Percentiles rank a stretch among this genome's conserved stretches.
Evolutionary conservation across 345 rosid species (phyloP).

Genomic region (Cardiospermum halicacabum): DNA sequence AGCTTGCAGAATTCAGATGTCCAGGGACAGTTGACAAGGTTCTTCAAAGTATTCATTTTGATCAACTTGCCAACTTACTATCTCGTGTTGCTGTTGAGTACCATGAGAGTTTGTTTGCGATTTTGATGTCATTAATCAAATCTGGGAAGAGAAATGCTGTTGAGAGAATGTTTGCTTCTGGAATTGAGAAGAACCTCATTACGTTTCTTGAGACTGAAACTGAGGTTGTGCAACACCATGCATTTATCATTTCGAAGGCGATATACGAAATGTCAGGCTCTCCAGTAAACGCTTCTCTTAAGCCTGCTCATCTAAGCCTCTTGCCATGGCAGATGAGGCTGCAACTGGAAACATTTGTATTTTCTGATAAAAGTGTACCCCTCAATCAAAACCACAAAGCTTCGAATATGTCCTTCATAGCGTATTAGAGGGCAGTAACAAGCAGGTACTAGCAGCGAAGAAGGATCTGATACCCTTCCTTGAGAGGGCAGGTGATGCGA

Average conservation of each 20-base stretch:
- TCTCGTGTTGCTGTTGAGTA: conserved; percentile 19
- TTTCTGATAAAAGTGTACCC: conserved; percentile 11
- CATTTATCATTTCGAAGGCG: conserved; percentile 27
- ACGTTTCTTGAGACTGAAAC: conserved; percentile 24
- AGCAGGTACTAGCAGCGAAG: conserved; percentile 18
- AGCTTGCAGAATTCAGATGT: conserved; percentile 32
- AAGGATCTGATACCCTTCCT: conserved; percentile 31
- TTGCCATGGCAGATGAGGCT: conserved; percentile 33
- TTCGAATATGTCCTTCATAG: conserved; percentile 24
- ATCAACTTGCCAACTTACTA: conserved; percentile 17
- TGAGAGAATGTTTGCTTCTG: conserved; percentile 27
- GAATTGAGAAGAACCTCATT: conserved; percentile 26
- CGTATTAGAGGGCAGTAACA: conserved; percentile 11
- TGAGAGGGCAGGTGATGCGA: conserved; percentile 27
- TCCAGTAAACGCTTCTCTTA: conserved; percentile 15
- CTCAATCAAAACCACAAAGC: conserved; percentile 15
- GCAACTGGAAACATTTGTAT: conserved; percentile 19
- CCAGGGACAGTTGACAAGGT: conserved; percentile 24
- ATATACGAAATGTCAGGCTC: conserved; percentile 25
- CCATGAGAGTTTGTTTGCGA: conserved; percentile 26
- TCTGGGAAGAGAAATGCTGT: conserved; percentile 33
- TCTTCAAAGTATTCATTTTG: conserved; percentile 24
- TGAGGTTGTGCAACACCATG: conserved; percentile 29
- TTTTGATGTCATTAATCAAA: conserved; percentile 27
- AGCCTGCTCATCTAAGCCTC: conserved; percentile 18